Evolutionary conservation across 2,329 filamentous ascomycete species (phyloP), one percentile per base, ranked within the genome.

Genomic region (Fusarium robinianum): DNA sequence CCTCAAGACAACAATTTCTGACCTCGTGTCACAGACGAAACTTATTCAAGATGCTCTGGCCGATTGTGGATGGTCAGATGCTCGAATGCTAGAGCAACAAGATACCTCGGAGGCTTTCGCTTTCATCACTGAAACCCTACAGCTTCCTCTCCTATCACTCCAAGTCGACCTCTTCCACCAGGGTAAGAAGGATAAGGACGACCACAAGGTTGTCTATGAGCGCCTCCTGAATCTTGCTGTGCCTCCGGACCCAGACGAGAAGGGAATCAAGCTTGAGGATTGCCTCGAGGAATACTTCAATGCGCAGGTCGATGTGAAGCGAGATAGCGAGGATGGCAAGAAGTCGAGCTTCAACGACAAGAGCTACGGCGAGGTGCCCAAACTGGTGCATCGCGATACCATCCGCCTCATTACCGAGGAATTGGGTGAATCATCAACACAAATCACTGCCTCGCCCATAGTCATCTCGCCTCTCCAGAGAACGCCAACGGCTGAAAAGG

Each of bases 211-310:
- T 44, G 84, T 96, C 39, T 92, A 95, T 56, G 94, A 99, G 69
- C 79, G 94, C 39, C 72, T 96, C 15, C 75, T 99, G 6, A 94
- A 97, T 61, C 81, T 99, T 26, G 91, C 90, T 1, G 88, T 99
- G n/a, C 88, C 90, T 0, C 77, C 84, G 1, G 84, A 88, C 35
- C 78, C 83, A 5, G 81, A 87, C 31, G 84, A 83, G 16, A 83
- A 82, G 46, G 76, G 79, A 3, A 78, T 96, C 49, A 90, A 85
- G 18, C 72, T 99, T 14, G 94, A 97, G 67, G 88, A 95, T 55
- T 97, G 92, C 58, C 71, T 99, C 12, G 91, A 96, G 65, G 84
- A 87, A 39, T 97, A 96, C 63, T 97, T 97, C 76, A 96, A 97
- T 68, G 91, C 91, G 44, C 80, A 84, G 42, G 90, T 99, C 39